Evolutionary conservation across 176 grass and related monocot species (phyloP), one percentile per base, ranked within the genome.

Genomic region (Aegilops longissima): DNA sequence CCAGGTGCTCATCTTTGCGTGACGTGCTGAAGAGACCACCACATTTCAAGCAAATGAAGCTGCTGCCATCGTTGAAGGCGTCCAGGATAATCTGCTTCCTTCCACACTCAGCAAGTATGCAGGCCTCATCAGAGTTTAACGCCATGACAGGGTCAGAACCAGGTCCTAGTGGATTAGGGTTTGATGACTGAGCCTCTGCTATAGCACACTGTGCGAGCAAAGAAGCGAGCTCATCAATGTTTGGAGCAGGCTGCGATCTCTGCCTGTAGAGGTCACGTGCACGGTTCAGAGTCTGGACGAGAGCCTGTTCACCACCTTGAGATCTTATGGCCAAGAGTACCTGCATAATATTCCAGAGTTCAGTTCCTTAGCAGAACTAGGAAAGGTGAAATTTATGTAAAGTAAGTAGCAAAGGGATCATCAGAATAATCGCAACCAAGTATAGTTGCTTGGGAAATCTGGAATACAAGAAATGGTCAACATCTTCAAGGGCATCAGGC

Each of bases 191-290:
- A 33, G 94, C 89, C 81, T 96, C 97, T 61, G 92, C 97, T 85
- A 99, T 97, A 3, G 92, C 97, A 78, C 97, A 96, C 71, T 94
- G 87, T 36, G 97, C 97, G 63, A 99, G 93, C 67, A 97, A 88
- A n/a, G 97, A 84, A 11, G 97, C 86, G 3, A 99, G 92, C 5
- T 97, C 86, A 63, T 95, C 93, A 44, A 90, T 66, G 51, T 76
- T 81, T 23, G 89, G 66, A 76, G 38, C 76, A 13, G 83, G 79
- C 34, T 94, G 92, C 2, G 74, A 34, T 79, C 86, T 80, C 29
- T 92, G 92, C n/a, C 73, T 77, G 77, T 99, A 99, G 16, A 96
- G 90, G 72, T 96, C 94, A 61, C 97, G 92, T 0, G 97, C 94
- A n/a, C 92, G 87, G 73, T 91, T 94, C 68, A 99, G 44, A 13